phyloP scores from a whole-genome alignment of 2,329 filamentous ascomycete genomes.

The Myriangium duriaei region DNA sequence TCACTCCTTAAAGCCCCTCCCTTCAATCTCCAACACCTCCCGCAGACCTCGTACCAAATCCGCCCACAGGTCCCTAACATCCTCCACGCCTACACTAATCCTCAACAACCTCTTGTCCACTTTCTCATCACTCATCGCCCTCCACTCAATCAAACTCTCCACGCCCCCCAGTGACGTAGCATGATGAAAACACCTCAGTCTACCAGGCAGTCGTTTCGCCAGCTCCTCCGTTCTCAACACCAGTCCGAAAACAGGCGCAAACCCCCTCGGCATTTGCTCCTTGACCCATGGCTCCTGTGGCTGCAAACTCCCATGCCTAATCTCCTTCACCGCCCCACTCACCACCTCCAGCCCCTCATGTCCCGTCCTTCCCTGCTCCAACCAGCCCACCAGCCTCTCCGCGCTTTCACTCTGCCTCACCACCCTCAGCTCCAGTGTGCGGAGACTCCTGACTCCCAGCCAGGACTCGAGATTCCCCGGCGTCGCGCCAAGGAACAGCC shows the following conservation, averaged over 20 bases:
- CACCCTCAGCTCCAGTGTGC: constrained; percentile 77
- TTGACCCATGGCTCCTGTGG: constrained; percentile 24
- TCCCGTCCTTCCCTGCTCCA: constrained; percentile 28
- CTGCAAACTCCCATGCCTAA: constrained; percentile 75
- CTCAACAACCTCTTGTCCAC: constrained; percentile 64
- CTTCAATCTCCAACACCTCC: constrained; percentile 23
- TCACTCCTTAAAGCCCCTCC: constrained; percentile 23
- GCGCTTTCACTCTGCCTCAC: constrained; percentile 63
- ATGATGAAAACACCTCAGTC: constrained; percentile 76
- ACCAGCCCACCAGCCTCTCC: constrained; percentile 56
- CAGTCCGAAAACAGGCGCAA: constrained; percentile 76
- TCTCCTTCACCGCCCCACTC: constrained; percentile 42
- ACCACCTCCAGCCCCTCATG: constrained; percentile 35
- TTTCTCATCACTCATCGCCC: constrained; percentile 67
- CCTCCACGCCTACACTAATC: constrained; percentile 78
- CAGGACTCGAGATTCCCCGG: constrained; percentile 87
- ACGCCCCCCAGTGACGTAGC: constrained; percentile 89
- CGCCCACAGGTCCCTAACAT: constrained; percentile 66
- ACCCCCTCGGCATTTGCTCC: constrained; percentile 84
- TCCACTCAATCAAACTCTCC: constrained; percentile 94
- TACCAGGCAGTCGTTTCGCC: constrained; percentile 62
- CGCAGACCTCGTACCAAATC: constrained; percentile 59
- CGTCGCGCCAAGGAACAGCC: constrained; percentile 66
- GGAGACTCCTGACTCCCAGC: constrained; percentile 74
- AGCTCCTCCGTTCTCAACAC: constrained; percentile 46